Conservation (phyloP, 345 rosid genomes). For the Rhodamnia argentea region DNA sequence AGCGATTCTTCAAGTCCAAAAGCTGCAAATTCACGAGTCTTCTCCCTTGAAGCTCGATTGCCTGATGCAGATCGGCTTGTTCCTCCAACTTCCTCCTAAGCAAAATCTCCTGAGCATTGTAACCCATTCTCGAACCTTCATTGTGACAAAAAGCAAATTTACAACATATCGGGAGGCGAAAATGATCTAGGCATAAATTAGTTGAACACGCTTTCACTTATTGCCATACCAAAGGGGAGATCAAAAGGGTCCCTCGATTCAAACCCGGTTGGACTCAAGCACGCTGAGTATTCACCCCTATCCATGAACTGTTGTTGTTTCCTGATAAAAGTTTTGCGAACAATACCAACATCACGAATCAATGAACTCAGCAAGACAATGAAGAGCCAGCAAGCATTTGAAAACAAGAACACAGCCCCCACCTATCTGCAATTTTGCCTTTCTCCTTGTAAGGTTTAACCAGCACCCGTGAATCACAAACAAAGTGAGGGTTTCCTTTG, state of each 20-base stretch:
- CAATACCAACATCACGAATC: background rate
- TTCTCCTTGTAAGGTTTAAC: conserved; percentile 81
- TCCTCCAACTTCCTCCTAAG: conserved; percentile 60
- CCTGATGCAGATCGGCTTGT: conserved; percentile 72
- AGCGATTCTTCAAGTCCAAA: conserved; percentile 30
- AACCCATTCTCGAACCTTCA: conserved; percentile 41
- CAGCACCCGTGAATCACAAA: conserved; percentile 63
- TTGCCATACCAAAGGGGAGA: conserved; percentile 35
- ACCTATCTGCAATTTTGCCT: conserved; percentile 57
- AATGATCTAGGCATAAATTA: background rate
- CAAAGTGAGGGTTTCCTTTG: conserved; percentile 69
- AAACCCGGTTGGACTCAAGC: conserved; percentile 31
- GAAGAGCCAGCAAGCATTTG: background rate
- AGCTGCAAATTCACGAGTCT: conserved; percentile 50
- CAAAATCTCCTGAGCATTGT: conserved; percentile 40
- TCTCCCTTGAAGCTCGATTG: conserved; percentile 49
- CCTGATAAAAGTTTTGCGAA: conserved; percentile 15
- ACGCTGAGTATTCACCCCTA: conserved; percentile 44
- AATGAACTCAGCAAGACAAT: background rate
- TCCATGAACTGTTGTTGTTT: conserved; percentile 48
- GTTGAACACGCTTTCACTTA: background rate
- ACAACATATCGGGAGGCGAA: background rate
- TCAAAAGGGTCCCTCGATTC: conserved; percentile 49
- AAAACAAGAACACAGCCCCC: background rate
- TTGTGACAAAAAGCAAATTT: background rate